Percentiles rank a stretch among this genome's conserved stretches.
Evolutionary conservation across 805 yeast species (phyloP).

Genomic region (Metschnikowia lachancei): DNA sequence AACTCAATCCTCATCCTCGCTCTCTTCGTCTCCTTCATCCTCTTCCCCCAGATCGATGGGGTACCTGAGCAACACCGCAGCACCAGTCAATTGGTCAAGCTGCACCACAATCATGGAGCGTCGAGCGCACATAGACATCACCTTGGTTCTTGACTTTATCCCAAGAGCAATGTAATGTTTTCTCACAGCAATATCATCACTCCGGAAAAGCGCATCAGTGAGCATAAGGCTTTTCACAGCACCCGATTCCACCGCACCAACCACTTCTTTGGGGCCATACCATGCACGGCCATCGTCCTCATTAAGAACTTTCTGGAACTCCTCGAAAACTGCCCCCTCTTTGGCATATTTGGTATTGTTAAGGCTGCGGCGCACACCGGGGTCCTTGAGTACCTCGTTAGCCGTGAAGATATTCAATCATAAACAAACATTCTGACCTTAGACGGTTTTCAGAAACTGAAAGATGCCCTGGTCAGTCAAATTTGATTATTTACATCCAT

Average conservation of each 20-base stretch:
- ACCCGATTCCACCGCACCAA: slow-evolving; percentile 70
- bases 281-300: slow-evolving; percentile 84
- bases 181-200: slow-evolving; percentile 67
- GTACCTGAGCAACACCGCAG: slow-evolving; percentile 81
- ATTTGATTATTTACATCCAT: too few species aligned
- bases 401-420: too few species aligned
- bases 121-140: slow-evolving; percentile 73
- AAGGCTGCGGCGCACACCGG: slow-evolving; percentile 60
- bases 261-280: slow-evolving; percentile 84
- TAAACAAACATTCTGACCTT: too few species aligned
- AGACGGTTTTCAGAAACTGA: too few species aligned
- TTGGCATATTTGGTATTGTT: slow-evolving; percentile 79
- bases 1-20: slow-evolving; percentile 5
- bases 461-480: too few species aligned
- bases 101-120: slow-evolving; percentile 88
- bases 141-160: slow-evolving; percentile 68
- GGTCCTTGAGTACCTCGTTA: slow-evolving; percentile 78
- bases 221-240: slow-evolving; percentile 74
- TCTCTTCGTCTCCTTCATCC: slow-evolving; percentile 47
- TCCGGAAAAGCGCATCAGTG: slow-evolving; percentile 76
- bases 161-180: slow-evolving; percentile 64
- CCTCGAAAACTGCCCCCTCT: slow-evolving; percentile 69
- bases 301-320: slow-evolving; percentile 71
- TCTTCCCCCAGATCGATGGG: slow-evolving; percentile 79
- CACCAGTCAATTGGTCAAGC: slow-evolving; percentile 82